Evolutionary conservation across 2,329 filamentous ascomycete genomes (phyloP).

Genomic region (Macroventuria anomochaeta): DNA sequence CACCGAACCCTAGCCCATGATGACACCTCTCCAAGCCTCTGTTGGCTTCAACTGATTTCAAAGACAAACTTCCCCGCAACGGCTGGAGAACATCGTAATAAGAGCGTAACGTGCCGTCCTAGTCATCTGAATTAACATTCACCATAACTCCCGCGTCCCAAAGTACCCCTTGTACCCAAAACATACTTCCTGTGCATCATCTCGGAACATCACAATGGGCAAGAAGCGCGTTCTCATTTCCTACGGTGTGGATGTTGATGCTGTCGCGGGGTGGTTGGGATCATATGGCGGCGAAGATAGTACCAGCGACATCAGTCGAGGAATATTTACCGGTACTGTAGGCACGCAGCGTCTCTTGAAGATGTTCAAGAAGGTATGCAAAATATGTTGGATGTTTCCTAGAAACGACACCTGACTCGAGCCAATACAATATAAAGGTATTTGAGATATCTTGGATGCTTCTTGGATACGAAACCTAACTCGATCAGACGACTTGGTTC

Average conservation of each 20-base stretch:
- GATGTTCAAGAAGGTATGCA: conserved; percentile 64
- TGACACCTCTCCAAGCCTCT: conserved; percentile 13
- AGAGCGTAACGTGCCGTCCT: conserved; percentile 2
- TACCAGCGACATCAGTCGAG: conserved; percentile 73
- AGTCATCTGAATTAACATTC: background rate
- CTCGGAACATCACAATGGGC: conserved; percentile 38
- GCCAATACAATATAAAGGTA: conserved; percentile 67
- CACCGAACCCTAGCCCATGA: conserved; percentile 1
- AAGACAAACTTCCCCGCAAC: conserved; percentile 22
- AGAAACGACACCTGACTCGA: background rate
- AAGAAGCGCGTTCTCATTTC: conserved; percentile 62
- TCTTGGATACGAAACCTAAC: background rate
- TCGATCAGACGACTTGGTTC: conserved; percentile 67
- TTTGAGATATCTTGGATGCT: too few relatives aligned
- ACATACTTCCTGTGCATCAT: background rate
- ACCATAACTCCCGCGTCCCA: background rate
- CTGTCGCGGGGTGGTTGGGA: conserved; percentile 71
- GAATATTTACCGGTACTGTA: conserved; percentile 71
- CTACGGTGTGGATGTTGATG: conserved; percentile 78
- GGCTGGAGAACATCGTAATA: conserved; percentile 8
- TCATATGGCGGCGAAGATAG: conserved; percentile 76
- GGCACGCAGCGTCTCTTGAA: conserved; percentile 72
- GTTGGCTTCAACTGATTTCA: conserved; percentile 13
- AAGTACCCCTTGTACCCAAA: background rate
- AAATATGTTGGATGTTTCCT: too few relatives aligned